Base-by-base conservation (phyloP, 768 basidiomycete species). In the Phanerochaete sordida region DNA sequence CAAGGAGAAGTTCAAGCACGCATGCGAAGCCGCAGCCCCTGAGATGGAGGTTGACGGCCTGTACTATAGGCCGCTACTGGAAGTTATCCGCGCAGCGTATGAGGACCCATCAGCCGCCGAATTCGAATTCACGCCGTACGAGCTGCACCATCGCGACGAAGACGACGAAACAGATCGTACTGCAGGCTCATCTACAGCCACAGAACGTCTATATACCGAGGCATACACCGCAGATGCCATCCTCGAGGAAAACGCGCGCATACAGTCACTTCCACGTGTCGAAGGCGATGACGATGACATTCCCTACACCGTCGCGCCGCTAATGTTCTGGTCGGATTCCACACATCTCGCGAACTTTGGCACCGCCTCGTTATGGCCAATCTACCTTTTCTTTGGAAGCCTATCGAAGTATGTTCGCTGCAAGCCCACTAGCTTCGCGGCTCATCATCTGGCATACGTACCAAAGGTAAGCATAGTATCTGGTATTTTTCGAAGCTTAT, bases 371-470 rank as follows among this genome's bases (percentile, higher is more conserved):
- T 53, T 67, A 1, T 81, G 77, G 81, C 79, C 78, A 1, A 31
- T 77, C 0, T 82, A 81, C 56, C 39, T 73, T 0, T 75, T 60
- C 46, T 69, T 78, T 30, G 78, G 76, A 0, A 76, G 76, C 50
- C 65, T 72, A 8, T 78, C 77, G 0, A 83, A 82, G 62, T 80
- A 79, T 51, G 58, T 67, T 2, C 66, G 71, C 1, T 62, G 62
- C 1, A 64, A 66, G 15, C 76, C 75, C 1, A 66, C 61, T 8
- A 67, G 68, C 0, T 64, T 68, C 21, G 70, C 76, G 1, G 66
- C 68, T 23, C 75, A 80, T 59, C 77, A 78, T 57, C 12, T 80
- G 2, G 80, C 77, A 13, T 81, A 81, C 64, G 70, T 81, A n/a
- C 81, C 79, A 0, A 66, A 69, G 19, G 77, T 79, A 60, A 56